A percentile compares a stretch with the other conserved stretches of the same genome.
Conservation (phyloP, 208 protist species). For the Polymyxa betae region DNA sequence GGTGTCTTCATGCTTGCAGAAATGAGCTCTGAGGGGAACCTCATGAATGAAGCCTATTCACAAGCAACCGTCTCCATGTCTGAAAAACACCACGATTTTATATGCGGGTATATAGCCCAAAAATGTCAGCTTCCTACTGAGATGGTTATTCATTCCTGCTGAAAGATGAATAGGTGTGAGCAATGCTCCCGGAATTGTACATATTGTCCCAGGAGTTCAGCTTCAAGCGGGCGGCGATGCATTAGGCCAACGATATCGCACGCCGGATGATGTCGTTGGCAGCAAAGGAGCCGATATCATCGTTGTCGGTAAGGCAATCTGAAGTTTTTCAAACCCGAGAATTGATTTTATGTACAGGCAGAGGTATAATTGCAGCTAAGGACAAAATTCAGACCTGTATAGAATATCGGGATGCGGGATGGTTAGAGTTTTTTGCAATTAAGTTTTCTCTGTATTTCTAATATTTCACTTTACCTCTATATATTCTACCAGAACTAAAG, state of each 20-base stretch:
- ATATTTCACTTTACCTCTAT: too few species aligned
- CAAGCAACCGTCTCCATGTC: slow-evolving; percentile 70
- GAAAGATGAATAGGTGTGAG: not conserved
- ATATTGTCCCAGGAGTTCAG: slow-evolving; percentile 75
- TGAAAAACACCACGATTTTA: slow-evolving; percentile 15
- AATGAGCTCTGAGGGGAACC: slow-evolving; percentile 66
- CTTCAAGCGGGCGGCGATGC: slow-evolving; percentile 70
- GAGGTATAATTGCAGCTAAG: not conserved
- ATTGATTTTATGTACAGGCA: not conserved
- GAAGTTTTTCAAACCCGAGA: not conserved
- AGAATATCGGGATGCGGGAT: not conserved
- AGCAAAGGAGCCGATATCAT: slow-evolving; percentile 53
- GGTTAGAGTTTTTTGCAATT: too few species aligned
- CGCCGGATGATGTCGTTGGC: slow-evolving; percentile 71
- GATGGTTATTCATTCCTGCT: not conserved
- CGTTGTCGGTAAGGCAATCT: slow-evolving; percentile 11
- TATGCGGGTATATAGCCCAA: slow-evolving; percentile 74
- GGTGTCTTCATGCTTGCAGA: slow-evolving; percentile 71
- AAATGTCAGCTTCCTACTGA: not conserved
- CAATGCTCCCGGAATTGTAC: slow-evolving; percentile 57
- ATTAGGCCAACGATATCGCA: slow-evolving; percentile 79
- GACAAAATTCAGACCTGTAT: not conserved
- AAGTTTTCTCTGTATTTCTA: too few species aligned
- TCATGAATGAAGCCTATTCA: slow-evolving; percentile 67
- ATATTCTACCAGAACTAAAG: too few species aligned